Evolutionary conservation across 139 green algal genomes (phyloP), one percentile per base, ranked within the genome.

Genomic region (Coelastrella sp.): DNA sequence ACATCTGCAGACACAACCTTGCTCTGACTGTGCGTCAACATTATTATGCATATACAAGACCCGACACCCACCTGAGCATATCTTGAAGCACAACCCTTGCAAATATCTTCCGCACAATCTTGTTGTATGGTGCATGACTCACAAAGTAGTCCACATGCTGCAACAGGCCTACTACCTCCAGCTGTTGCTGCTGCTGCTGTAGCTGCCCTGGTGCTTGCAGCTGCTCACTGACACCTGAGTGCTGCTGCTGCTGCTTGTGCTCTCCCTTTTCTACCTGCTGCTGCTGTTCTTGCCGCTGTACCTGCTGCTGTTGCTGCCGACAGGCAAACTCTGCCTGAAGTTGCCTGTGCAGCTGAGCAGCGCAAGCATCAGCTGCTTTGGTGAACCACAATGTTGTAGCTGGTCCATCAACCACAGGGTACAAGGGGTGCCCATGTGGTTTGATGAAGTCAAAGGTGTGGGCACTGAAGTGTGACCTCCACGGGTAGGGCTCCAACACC

Each of bases 371-470:
- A 22, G 80, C 88, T 47, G 92, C 88, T 4, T 85, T 77, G 58
- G 91, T 86, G 88, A 92, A 94, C 87, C 90, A 88, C 4, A 59
- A 5, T 14, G 90, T 75, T 5, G 90, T 94, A 16, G 73, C 79
- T 22, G 90, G 79, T 5, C 92, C 92, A 73, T 93, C 91, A 54
- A 96, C 95, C 60, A 91, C 86, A 0, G 96, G 96, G 83, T 96
- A 98, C 14, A 95, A 76, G 7, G 85, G 85, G 56, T 87, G 88
- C 3, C 88, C 89, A 47, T 87, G 78, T 5, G 97, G 97, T 92
- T 98, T 99, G 91, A 94, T 97, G 60, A 99, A 99, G 82, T 99
- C 97, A 77, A 95, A 97, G 2, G 93, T 89, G 87, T 99, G 90
- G 16, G 92, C 78, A 54, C 90, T 89, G 89, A 97, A 94, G 17